phyloP scores from a whole-genome alignment of 2,329 filamentous ascomycete species.

The Gaeumannomyces tritici region DNA sequence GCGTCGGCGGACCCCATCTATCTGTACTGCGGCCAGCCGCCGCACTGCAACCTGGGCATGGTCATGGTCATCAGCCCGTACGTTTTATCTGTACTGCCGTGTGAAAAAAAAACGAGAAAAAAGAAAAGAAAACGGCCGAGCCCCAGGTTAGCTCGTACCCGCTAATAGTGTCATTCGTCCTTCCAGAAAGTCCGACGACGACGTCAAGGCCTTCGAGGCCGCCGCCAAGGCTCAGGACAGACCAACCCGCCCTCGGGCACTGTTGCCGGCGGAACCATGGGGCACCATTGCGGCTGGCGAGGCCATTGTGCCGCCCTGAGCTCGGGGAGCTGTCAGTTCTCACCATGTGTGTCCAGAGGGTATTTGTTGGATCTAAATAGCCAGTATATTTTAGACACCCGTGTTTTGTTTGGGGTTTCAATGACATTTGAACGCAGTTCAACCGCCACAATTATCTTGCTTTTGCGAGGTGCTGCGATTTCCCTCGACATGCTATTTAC shows the following conservation, averaged over 20 bases:
- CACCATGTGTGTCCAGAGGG: too few relatives aligned
- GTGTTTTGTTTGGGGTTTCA: too few relatives aligned
- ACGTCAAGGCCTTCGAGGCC: neutral
- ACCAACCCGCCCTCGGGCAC: neutral
- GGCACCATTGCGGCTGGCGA: neutral
- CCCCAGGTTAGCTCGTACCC: too few relatives aligned
- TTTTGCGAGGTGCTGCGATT: too few relatives aligned
- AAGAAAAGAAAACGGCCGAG: too few relatives aligned
- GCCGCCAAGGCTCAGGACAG: neutral
- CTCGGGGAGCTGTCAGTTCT: neutral
- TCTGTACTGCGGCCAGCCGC: constrained; percentile 67
- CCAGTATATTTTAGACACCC: too few relatives aligned
- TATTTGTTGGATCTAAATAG: too few relatives aligned
- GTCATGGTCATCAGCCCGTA: constrained; percentile 58
- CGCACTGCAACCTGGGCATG: constrained; percentile 69
- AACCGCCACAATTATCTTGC: too few relatives aligned
- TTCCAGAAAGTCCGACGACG: neutral
- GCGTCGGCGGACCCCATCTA: constrained; percentile 48
- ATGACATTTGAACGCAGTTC: too few relatives aligned
- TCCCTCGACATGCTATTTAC: too few relatives aligned
- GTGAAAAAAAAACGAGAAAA: too few relatives aligned
- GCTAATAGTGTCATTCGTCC: too few relatives aligned
- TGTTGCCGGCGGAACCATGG: neutral
- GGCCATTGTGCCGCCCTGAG: neutral
- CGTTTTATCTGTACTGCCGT: neutral